phyloP scores from a whole-genome alignment of 805 yeast genomes.

The Cyberlindnera suaveolens region DNA sequence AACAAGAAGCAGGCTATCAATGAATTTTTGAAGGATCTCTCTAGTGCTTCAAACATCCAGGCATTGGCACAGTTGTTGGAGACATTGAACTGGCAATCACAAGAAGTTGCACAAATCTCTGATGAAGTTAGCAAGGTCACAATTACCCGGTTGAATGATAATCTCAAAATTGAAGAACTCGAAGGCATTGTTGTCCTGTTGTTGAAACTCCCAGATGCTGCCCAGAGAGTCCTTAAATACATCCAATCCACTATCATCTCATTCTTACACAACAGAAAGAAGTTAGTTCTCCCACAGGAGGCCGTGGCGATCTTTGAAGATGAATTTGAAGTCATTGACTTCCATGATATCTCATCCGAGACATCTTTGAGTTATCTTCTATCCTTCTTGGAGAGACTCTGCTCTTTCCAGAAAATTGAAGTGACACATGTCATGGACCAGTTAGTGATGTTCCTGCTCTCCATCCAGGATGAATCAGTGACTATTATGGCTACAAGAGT shows the following conservation, averaged over 20 bases:
- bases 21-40: conserved; percentile 5
- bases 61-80: conserved; percentile 8
- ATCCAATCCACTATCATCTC: conserved; percentile 1
- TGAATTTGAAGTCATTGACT: background rate
- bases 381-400: conserved; percentile 13
- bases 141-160: background rate
- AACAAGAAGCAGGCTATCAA: conserved; percentile 1
- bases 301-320: conserved; percentile 1
- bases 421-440: conserved; percentile 18
- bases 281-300: conserved; percentile 1
- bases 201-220: conserved; percentile 5
- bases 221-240: conserved; percentile 5
- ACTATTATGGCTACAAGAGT: conserved; percentile 33
- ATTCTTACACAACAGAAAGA: conserved; percentile 1
- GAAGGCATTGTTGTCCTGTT: conserved; percentile 2
- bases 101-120: background rate
- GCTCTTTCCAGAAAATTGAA: conserved; percentile 3
- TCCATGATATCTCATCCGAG: background rate
- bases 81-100: conserved; percentile 1
- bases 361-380: conserved; percentile 2
- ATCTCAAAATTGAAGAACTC: background rate
- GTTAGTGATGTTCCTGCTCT: conserved; percentile 29
- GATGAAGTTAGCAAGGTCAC: background rate
- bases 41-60: background rate
- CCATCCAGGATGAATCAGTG: conserved; percentile 32